Evolutionary conservation across 441 rosid species (phyloP).

Genomic region (California macrophylla): DNA sequence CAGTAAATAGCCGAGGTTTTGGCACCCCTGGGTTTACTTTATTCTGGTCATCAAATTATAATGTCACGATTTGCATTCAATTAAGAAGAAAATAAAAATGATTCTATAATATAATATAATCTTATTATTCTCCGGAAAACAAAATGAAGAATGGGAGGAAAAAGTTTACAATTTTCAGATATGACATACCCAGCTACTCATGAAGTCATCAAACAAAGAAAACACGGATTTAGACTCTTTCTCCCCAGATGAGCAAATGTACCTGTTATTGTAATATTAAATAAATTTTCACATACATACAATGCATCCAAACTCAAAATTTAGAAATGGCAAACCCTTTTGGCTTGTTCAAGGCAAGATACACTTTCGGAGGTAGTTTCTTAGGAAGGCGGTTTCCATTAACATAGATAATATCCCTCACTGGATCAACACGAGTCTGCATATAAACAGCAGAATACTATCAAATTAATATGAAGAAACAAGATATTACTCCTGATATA

Average conservation of each 20-base stretch:
- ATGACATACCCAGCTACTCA: conserved; percentile 57
- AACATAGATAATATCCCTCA: conserved; percentile 65
- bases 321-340: conserved; percentile 59
- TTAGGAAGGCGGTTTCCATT: conserved; percentile 81
- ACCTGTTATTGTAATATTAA: conserved; percentile 38
- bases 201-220: conserved; percentile 56
- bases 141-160: neutral
- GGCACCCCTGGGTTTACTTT: conserved; percentile 59
- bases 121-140: neutral
- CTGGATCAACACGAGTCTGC: conserved; percentile 83
- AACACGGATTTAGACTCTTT: conserved; percentile 61
- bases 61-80: conserved; percentile 4
- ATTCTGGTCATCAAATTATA: conserved; percentile 33
- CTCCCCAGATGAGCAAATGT: conserved; percentile 83
- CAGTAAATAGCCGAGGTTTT: conserved; percentile 82
- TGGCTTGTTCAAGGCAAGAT: conserved; percentile 82
- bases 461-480: neutral
- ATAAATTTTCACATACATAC: neutral
- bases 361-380: conserved; percentile 77
- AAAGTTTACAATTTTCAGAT: conserved; percentile 3
- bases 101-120: neutral
- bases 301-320: conserved; percentile 8
- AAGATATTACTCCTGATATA: neutral
- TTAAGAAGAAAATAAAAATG: neutral
- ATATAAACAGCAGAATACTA: conserved; percentile 14